A percentile compares a stretch with the other conserved stretches of the same genome.
These are phyloP conservation scores for Tirmania nivea DNA, from an alignment of 495 filamentous ascomycete species.

Conservation along the genomic window DNA sequence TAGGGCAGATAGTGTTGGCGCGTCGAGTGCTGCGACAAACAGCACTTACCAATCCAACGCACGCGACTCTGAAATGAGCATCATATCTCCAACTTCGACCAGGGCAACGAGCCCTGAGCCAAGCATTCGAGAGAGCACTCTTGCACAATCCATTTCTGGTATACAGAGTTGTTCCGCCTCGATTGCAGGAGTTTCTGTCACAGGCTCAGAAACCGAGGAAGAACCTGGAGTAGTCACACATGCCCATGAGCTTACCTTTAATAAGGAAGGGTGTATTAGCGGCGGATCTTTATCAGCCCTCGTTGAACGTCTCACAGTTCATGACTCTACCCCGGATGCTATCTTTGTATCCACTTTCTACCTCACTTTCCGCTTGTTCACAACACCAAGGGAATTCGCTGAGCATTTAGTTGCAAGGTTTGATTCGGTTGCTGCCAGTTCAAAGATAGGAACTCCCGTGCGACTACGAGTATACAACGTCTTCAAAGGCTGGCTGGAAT, in stretches of 20 bases:
- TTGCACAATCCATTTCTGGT: slow-evolving; percentile 25
- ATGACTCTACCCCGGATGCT: slow-evolving; percentile 80
- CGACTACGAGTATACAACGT: slow-evolving; percentile 85
- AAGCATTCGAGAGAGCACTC: slow-evolving; percentile 16
- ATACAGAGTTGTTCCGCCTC: slow-evolving; percentile 29
- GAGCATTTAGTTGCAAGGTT: slow-evolving; percentile 70
- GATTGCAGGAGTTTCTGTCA: slow-evolving; percentile 45
- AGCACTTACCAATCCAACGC: slow-evolving; percentile 54
- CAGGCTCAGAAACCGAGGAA: slow-evolving; percentile 53
- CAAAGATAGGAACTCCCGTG: slow-evolving; percentile 51
- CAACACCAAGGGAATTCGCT: slow-evolving; percentile 57
- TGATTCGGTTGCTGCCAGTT: slow-evolving; percentile 65
- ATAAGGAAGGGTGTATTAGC: slow-evolving; percentile 86
- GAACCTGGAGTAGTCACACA: slow-evolving; percentile 52
- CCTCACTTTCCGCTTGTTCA: slow-evolving; percentile 89
- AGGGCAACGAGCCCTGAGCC: slow-evolving; percentile 72
- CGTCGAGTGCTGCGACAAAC: slow-evolving; percentile 37
- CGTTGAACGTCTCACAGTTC: slow-evolving; percentile 80
- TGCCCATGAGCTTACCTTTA: slow-evolving; percentile 72
- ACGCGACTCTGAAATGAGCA: slow-evolving; percentile 62
- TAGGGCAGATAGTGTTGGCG: slow-evolving; percentile 27
- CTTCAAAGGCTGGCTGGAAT: slow-evolving; percentile 93
- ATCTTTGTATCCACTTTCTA: slow-evolving; percentile 91
- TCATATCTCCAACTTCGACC: slow-evolving; percentile 63
- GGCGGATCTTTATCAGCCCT: slow-evolving; percentile 80